These are phyloP conservation scores for Botrytis byssoidea DNA, from an alignment of 2,329 filamentous ascomycete species.

Conservation along the genomic window DNA sequence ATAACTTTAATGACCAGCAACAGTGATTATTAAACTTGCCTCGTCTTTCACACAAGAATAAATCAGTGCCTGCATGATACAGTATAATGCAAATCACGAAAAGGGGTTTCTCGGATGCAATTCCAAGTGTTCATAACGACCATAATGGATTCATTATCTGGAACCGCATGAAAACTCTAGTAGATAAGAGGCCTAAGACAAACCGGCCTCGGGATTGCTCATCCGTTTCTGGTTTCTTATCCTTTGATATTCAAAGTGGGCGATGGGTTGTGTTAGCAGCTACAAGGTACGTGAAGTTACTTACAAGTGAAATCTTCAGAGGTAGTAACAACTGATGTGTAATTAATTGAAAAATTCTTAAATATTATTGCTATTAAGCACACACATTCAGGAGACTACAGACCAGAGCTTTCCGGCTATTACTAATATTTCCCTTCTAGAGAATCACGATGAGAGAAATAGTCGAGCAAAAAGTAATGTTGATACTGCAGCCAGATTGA, in stretches of 20 bases:
- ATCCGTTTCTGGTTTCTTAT: background rate
- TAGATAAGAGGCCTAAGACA: background rate
- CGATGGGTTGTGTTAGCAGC: background rate
- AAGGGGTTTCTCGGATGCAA: background rate
- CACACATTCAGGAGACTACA: background rate
- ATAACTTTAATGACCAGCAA: background rate
- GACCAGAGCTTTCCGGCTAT: background rate
- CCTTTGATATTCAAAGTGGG: background rate
- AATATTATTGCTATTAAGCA: background rate
- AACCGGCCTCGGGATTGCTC: background rate
- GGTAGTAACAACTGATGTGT: too few relatives aligned
- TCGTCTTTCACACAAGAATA: background rate
- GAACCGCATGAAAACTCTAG: background rate
- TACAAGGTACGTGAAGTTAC: background rate
- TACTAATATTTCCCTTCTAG: background rate
- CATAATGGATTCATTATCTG: background rate
- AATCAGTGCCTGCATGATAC: background rate
- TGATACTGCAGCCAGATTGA: background rate
- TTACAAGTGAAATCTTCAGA: background rate
- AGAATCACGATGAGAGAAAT: background rate
- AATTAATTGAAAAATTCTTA: background rate
- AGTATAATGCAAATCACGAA: background rate
- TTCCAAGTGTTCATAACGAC: background rate
- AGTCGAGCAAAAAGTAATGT: background rate
- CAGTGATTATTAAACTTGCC: too few relatives aligned